Conservation (phyloP, 2,329 filamentous ascomycete species). For the Alternaria brassicae region DNA sequence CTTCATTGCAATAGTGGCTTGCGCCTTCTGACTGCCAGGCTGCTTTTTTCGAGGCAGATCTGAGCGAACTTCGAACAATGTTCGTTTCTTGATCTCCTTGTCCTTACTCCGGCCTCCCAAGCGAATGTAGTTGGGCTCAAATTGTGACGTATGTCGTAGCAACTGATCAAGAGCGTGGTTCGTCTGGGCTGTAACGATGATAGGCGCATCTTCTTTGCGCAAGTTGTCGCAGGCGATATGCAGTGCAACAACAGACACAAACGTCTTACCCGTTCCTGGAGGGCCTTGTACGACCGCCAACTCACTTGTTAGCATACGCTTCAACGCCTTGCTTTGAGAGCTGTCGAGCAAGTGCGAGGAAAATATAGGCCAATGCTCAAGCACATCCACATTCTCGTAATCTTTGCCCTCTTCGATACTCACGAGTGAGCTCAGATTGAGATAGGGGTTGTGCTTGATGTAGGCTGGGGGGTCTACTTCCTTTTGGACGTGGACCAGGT, state of each 20-base stretch:
- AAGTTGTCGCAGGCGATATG: conserved; percentile 69
- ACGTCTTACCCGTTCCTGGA: conserved; percentile 81
- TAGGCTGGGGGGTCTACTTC: conserved; percentile 61
- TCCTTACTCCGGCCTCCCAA: conserved; percentile 75
- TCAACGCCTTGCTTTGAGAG: conserved; percentile 74
- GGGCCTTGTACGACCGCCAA: conserved; percentile 84
- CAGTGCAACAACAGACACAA: conserved; percentile 76
- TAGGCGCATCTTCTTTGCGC: conserved; percentile 64
- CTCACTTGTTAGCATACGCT: conserved; percentile 72
- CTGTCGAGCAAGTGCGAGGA: conserved; percentile 64
- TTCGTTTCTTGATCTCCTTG: conserved; percentile 68
- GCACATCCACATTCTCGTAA: conserved; percentile 60
- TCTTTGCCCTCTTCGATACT: conserved; percentile 45
- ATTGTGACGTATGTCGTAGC: conserved; percentile 67
- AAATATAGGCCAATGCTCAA: conserved; percentile 62
- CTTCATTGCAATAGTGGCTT: conserved; percentile 54
- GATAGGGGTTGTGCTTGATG: conserved; percentile 56
- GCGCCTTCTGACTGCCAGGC: conserved; percentile 50
- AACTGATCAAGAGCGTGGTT: conserved; percentile 92
- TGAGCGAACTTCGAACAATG: conserved; percentile 67
- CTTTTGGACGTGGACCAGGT: conserved; percentile 62
- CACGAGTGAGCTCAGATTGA: conserved; percentile 60
- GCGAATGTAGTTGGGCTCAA: conserved; percentile 69
- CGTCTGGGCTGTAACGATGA: conserved; percentile 83
- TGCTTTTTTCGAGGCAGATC: conserved; percentile 27